Conservation (phyloP, 2,329 filamentous ascomycete genomes). For the Calonectria honghensis region DNA sequence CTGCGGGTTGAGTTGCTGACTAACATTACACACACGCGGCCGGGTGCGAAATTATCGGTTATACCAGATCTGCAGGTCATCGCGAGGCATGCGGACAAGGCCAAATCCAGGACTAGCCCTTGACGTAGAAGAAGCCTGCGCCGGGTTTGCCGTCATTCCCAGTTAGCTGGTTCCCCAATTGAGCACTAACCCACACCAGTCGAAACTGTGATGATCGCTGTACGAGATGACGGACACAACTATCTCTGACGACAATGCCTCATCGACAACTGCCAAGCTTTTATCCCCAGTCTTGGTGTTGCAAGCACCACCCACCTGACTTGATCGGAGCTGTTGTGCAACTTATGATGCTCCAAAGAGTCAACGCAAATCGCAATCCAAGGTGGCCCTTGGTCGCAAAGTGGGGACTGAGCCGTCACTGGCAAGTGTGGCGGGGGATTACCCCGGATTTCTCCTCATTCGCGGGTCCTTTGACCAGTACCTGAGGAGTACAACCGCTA, state of each 20-base stretch:
- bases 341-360: not conserved
- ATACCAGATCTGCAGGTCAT: slow-evolving; percentile 27
- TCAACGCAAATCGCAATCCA: not conserved
- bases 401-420: slow-evolving; percentile 33
- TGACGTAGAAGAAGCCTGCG: slow-evolving; percentile 7
- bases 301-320: not conserved
- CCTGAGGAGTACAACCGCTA: slow-evolving; percentile 34
- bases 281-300: not conserved
- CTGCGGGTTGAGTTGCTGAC: not conserved
- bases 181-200: slow-evolving; percentile 23
- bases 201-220: slow-evolving; percentile 8
- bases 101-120: slow-evolving; percentile 20
- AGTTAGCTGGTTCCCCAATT: slow-evolving; percentile 17
- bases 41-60: slow-evolving; percentile 10
- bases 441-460: slow-evolving; percentile 44
- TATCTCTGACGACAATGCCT: not conserved
- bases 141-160: slow-evolving; percentile 35
- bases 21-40: not conserved
- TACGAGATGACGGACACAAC: not conserved
- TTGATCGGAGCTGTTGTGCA: not conserved
- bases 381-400: slow-evolving; percentile 7
- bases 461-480: slow-evolving; percentile 35
- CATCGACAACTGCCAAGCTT: too few species aligned
- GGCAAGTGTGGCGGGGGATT: slow-evolving; percentile 31
- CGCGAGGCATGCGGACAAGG: slow-evolving; percentile 21